Evolutionary conservation across 768 basidiomycete genomes (phyloP), one percentile per base, ranked within the genome.

Genomic region (Calocera cornea): DNA sequence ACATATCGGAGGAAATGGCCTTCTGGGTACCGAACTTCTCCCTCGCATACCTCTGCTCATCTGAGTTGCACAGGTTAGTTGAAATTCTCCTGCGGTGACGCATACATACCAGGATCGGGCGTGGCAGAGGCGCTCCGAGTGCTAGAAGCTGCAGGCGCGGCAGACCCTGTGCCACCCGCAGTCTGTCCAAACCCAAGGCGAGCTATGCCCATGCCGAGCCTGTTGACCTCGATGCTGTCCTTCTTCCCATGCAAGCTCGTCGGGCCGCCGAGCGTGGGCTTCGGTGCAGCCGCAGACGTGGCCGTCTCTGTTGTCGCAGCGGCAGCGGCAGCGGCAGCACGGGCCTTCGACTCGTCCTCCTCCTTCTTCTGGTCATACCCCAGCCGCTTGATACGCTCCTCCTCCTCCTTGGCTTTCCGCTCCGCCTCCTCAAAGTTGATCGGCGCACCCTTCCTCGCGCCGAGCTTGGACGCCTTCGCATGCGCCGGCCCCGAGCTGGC

Each of bases 1-100:
- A 97, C 90, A 94, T 93, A 74, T 98, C 97, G 2, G 93, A 95
- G 3, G 95, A 97, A 75, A 99, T 99, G 66, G 85, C 93, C 75
- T 97, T 99, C 75, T 98, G 97, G 68, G 74, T 76, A 1, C 92
- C 91, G 75, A 98, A 99, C 72, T 90, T 92, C 8, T 95, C 89
- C 67, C 94, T 86, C 0, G 97, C 95, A 19, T 84, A 84, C 2
- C 86, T 93, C 0, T 87, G 86, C 31, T 86, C 79, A 65, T 90
- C 85, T 16, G 71, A 72, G 27, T 63, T 41, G 27, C 54, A 34
- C 49, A 40, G 33, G 65, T 33, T 19, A 19, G 27, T 36, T 22
- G 34, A n/a, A 24, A 14, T 19, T 34, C n/a, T 8, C 19, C 66
- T 8, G 41, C 38, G 0, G 40, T 14, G 44, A 2, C 34, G 33